Percentiles rank a stretch among this genome's conserved stretches.
Evolutionary conservation across 371 early-diverging fungal genomes (phyloP).

Genomic region (Mortierella sp.): DNA sequence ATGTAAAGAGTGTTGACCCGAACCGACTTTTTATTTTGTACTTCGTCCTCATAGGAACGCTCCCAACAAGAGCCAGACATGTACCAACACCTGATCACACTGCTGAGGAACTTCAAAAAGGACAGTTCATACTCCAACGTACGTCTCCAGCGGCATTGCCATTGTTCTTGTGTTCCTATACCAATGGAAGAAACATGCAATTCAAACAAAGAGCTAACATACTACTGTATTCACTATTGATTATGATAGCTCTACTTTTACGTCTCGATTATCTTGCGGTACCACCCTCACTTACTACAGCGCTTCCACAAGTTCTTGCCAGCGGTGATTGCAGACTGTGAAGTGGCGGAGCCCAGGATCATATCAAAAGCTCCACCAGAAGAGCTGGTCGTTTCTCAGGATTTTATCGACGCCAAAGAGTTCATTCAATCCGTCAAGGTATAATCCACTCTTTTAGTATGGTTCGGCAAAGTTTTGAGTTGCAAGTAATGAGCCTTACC

Average conservation of each 20-base stretch:
- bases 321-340: conserved; percentile 24
- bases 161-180: neutral
- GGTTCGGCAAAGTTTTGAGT: neutral
- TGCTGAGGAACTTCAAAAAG: conserved; percentile 54
- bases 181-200: too few relatives aligned
- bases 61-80: conserved; percentile 55
- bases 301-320: conserved; percentile 55
- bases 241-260: conserved; percentile 47
- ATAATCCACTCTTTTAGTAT: neutral
- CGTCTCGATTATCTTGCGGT: conserved; percentile 51
- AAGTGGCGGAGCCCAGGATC: conserved; percentile 46
- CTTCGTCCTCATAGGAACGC: conserved; percentile 21
- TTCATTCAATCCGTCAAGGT: conserved; percentile 58
- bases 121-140: conserved; percentile 51
- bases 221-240: neutral
- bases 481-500: neutral
- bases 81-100: conserved; percentile 57
- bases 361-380: conserved; percentile 58
- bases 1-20: neutral
- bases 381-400: conserved; percentile 52
- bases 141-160: neutral
- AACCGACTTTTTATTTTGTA: neutral
- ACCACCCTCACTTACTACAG: conserved; percentile 54
- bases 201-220: neutral
- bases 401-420: conserved; percentile 57